Evolutionary conservation across 78 protist genomes (phyloP).

Genomic region (Dictyostelium firmibasis): DNA sequence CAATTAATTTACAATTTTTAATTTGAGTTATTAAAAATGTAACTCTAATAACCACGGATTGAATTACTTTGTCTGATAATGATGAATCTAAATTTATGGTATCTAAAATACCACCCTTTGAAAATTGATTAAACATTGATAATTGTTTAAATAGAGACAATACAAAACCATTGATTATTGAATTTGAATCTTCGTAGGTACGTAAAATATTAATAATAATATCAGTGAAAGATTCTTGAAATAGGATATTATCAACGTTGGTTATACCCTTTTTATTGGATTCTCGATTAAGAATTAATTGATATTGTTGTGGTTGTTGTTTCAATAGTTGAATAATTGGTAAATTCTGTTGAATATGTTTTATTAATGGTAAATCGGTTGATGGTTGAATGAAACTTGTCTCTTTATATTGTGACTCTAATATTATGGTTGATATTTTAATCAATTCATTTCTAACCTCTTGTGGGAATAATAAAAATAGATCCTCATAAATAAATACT

Average conservation of each 20-base stretch:
- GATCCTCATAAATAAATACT: conserved; percentile 59
- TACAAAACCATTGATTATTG: not conserved
- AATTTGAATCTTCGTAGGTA: conserved; percentile 28
- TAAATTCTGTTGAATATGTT: conserved; percentile 42
- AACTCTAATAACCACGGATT: conserved; percentile 20
- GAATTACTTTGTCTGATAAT: not conserved
- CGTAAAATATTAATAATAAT: conserved; percentile 26
- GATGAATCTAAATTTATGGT: not conserved
- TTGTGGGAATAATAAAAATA: conserved; percentile 42
- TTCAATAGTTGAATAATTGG: conserved; percentile 14
- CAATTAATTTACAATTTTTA: not conserved
- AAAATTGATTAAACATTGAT: conserved; percentile 7
- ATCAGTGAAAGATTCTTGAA: conserved; percentile 74
- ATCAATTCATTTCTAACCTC: conserved; percentile 51
- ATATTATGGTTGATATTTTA: conserved; percentile 12
- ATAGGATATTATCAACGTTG: not conserved
- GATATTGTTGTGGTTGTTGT: not conserved
- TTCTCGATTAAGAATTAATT: not conserved
- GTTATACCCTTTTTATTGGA: not conserved
- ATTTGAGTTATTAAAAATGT: conserved; percentile 28
- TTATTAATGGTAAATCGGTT: conserved; percentile 11
- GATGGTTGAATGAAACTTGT: conserved; percentile 10
- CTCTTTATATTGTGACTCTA: conserved; percentile 58
- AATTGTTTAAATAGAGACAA: conserved; percentile 42
- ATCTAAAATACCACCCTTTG: conserved; percentile 15